A percentile compares a stretch with the other conserved stretches of the same genome.
Evolutionary conservation across 805 yeast genomes (phyloP).

Genomic region (Debaryomyces hansenii): DNA sequence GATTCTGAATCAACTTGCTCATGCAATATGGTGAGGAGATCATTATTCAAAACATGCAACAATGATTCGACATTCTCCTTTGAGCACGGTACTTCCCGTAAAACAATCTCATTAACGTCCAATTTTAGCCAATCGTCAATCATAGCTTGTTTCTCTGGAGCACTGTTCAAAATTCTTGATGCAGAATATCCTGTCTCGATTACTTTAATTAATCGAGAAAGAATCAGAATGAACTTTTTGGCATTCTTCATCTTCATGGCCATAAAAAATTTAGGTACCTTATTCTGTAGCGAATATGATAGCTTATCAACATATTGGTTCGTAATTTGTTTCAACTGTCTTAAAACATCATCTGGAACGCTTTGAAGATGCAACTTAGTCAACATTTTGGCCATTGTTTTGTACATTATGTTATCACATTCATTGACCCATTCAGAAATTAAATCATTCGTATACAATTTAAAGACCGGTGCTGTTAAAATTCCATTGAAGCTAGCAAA

Average conservation of each 20-base stretch:
- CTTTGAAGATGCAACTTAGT: constrained; percentile 59
- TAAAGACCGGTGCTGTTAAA: constrained; percentile 62
- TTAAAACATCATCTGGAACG: constrained; percentile 56
- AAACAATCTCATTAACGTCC: constrained; percentile 44
- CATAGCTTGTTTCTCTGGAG: constrained; percentile 50
- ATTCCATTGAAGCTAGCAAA: constrained; percentile 52
- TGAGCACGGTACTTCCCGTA: constrained; percentile 54
- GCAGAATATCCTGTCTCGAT: constrained; percentile 55
- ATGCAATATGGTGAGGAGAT: constrained; percentile 26
- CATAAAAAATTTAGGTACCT: constrained; percentile 51
- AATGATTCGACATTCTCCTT: constrained; percentile 28
- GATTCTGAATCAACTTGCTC: constrained; percentile 5
- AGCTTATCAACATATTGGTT: constrained; percentile 48
- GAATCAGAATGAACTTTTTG: constrained; percentile 50
- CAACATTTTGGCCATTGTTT: constrained; percentile 53
- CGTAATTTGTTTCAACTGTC: constrained; percentile 55
- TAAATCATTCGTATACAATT: constrained; percentile 50
- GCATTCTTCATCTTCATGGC: constrained; percentile 56
- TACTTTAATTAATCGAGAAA: constrained; percentile 55
- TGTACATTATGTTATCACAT: constrained; percentile 68
- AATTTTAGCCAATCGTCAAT: constrained; percentile 57
- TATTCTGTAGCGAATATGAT: constrained; percentile 32
- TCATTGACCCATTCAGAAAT: constrained; percentile 61
- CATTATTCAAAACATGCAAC: constrained; percentile 32
- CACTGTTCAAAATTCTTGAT: constrained; percentile 43